Conservation (phyloP, 768 basidiomycete genomes). For the Mrakia frigida region DNA sequence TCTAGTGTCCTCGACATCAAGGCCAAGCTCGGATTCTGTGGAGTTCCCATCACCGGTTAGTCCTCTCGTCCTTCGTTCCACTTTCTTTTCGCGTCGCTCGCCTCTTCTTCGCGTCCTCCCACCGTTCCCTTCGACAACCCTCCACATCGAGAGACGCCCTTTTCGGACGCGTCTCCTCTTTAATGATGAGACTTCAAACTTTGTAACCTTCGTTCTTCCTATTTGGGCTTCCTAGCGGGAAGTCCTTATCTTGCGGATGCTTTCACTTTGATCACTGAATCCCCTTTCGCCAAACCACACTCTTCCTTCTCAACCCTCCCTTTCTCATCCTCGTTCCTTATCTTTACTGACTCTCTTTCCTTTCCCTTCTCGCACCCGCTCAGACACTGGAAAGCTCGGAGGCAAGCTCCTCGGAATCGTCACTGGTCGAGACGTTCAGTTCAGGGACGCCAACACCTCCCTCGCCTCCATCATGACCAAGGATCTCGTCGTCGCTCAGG, state of each 20-base stretch:
- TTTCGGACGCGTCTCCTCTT: constrained; percentile 14
- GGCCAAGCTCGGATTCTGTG: constrained; percentile 83
- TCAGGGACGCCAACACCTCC: constrained; percentile 61
- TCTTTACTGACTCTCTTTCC: constrained; percentile 31
- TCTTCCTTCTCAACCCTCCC: background rate
- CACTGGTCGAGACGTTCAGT: constrained; percentile 92
- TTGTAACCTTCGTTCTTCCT: constrained; percentile 84
- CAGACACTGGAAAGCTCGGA: constrained; percentile 80
- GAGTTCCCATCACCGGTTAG: constrained; percentile 95
- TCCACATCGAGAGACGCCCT: constrained; percentile 9
- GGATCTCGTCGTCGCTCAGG: constrained; percentile 72
- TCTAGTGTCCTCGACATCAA: constrained; percentile 77
- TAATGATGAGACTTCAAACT: constrained; percentile 40
- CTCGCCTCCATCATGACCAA: constrained; percentile 86
- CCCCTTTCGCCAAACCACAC: background rate
- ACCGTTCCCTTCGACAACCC: background rate
- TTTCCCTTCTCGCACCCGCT: constrained; percentile 24
- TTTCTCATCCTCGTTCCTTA: background rate
- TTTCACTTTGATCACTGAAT: constrained; percentile 44
- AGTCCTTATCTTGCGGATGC: constrained; percentile 69
- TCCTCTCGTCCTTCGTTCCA: constrained; percentile 36
- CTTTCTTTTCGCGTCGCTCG: constrained; percentile 27
- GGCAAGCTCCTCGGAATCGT: constrained; percentile 95
- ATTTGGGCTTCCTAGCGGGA: constrained; percentile 57
- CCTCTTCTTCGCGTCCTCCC: too few relatives aligned